Conservation (phyloP, 345 rosid genomes). For the Citropsis articulata region DNA sequence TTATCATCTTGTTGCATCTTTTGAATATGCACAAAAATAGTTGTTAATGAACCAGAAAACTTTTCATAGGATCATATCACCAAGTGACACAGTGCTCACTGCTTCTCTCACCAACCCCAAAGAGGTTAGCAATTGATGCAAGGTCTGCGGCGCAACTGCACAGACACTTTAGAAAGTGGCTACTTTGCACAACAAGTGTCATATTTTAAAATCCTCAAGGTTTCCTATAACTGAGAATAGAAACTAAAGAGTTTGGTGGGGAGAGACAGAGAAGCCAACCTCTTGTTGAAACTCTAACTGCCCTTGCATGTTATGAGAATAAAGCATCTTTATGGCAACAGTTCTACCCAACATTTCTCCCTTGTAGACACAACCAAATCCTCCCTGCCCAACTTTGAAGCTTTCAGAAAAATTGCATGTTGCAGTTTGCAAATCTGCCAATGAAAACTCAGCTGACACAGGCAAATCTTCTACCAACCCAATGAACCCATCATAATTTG, state of each 20-base stretch:
- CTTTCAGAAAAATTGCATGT: constrained; percentile 76
- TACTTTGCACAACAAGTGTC: neutral
- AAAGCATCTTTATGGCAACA: constrained; percentile 61
- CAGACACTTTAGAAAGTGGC: neutral
- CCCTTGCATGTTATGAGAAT: constrained; percentile 64
- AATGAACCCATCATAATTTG: constrained; percentile 42
- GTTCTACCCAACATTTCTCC: constrained; percentile 87
- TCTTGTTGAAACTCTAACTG: constrained; percentile 66
- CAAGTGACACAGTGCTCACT: neutral
- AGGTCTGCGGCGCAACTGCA: neutral
- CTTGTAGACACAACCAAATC: constrained; percentile 65
- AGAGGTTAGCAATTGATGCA: neutral
- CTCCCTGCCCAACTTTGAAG: constrained; percentile 66
- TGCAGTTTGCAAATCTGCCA: constrained; percentile 56
- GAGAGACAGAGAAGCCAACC: constrained; percentile 32
- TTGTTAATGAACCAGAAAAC: neutral
- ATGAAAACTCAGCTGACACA: constrained; percentile 54
- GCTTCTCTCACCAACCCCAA: too few relatives aligned
- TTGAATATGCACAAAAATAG: neutral
- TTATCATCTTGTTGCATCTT: neutral
- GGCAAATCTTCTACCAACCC: constrained; percentile 53
- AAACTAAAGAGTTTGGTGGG: neutral
- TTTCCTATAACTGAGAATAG: neutral
- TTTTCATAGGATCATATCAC: neutral
- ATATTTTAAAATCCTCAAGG: neutral